Evolutionary conservation across 352 stramenopile species (phyloP).

Genomic region (Blastocystis sp.): DNA sequence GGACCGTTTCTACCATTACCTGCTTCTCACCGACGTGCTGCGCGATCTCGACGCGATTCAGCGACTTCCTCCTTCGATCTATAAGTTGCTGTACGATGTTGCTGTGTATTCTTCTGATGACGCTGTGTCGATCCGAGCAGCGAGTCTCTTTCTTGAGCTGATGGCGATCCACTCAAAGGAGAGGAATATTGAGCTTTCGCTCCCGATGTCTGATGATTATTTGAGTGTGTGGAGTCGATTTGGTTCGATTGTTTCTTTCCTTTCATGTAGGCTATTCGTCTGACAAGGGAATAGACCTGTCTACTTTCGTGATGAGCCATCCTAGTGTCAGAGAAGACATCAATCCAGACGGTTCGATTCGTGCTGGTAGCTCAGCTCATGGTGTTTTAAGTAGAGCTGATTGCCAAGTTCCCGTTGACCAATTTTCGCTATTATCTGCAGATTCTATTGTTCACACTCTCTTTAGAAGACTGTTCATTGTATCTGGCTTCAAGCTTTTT

Average conservation of each 20-base stretch:
- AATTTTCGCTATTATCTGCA: conserved; percentile 3
- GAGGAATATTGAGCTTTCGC: neutral
- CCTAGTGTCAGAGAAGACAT: neutral
- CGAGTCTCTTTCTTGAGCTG: neutral
- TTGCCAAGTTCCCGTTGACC: neutral
- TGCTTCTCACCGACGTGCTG: conserved; percentile 16
- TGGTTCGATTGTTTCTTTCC: neutral
- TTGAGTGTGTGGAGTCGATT: neutral
- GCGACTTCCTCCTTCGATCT: neutral
- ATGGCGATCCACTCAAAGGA: neutral
- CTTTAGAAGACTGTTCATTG: neutral
- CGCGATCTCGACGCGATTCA: neutral
- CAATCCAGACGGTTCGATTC: neutral
- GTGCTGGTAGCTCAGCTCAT: neutral
- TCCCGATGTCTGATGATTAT: neutral
- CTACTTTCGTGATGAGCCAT: neutral
- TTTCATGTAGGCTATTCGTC: neutral
- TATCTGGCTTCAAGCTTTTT: neutral
- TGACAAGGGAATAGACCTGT: neutral
- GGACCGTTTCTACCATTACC: neutral
- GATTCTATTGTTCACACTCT: neutral
- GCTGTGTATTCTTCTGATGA: neutral
- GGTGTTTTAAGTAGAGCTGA: neutral
- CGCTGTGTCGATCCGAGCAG: neutral
- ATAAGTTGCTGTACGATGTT: neutral